These are phyloP conservation scores for Populus euphratica DNA, from an alignment of 345 rosid genomes.

Conservation along the genomic window DNA sequence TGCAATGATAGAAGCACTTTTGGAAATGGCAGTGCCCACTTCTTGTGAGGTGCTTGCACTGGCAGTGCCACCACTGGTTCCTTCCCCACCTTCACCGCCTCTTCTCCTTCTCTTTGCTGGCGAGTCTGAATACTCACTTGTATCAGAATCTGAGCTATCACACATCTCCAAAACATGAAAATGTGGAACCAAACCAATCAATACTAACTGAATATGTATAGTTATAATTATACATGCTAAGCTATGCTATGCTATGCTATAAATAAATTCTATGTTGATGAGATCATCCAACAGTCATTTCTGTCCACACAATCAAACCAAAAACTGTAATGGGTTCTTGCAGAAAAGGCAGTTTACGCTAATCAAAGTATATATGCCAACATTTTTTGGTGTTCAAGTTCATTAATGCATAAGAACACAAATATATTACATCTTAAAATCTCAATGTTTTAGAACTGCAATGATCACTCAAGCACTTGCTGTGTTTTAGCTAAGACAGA, in stretches of 20 bases:
- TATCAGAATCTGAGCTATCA: conserved; percentile 71
- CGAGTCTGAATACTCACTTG: conserved; percentile 71
- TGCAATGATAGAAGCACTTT: conserved; percentile 73
- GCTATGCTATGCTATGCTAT: no score
- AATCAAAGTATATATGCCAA: not conserved
- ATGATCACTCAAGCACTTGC: not conserved
- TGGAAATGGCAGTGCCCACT: conserved; percentile 60
- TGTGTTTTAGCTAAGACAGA: not conserved
- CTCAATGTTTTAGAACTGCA: not conserved
- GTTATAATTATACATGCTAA: not conserved
- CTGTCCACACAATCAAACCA: not conserved
- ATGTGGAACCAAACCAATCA: conserved; percentile 25
- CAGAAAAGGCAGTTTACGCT: not conserved
- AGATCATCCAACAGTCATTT: not conserved
- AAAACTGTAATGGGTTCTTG: not conserved
- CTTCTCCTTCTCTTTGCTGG: conserved; percentile 62
- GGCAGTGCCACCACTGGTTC: conserved; percentile 25
- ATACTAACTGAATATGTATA: conserved; percentile 15
- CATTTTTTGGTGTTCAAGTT: not conserved
- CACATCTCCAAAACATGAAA: conserved; percentile 42
- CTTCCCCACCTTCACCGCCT: conserved; percentile 23
- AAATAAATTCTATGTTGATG: not conserved
- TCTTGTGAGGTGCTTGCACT: conserved; percentile 28
- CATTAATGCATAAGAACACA: not conserved
- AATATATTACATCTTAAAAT: not conserved